Evolutionary conservation across 2,329 filamentous ascomycete genomes (phyloP).

Genomic region (Aspergillus hortae): DNA sequence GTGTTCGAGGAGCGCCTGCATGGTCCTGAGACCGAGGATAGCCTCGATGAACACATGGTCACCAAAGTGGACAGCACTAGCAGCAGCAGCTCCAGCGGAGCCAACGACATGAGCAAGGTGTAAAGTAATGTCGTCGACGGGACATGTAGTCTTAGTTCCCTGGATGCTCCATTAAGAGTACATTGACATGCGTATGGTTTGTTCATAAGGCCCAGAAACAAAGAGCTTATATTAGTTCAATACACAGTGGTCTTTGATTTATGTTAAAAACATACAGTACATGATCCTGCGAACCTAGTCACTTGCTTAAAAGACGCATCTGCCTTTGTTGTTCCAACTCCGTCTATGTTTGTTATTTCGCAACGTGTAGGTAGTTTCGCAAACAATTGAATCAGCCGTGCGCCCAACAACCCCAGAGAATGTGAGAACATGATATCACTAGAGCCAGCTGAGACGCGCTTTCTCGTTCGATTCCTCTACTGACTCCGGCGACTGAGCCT

Average conservation of each 20-base stretch:
- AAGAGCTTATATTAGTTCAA: too few species aligned
- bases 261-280: too few species aligned
- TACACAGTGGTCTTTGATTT: too few species aligned
- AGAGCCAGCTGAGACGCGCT: slow-evolving; percentile 17
- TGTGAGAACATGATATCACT: not conserved
- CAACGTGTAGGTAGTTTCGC: too few species aligned
- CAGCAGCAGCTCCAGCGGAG: slow-evolving; percentile 30
- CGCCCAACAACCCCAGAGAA: not conserved
- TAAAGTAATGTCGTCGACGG: not conserved
- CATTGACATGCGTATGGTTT: not conserved
- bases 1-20: slow-evolving; percentile 87
- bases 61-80: slow-evolving; percentile 43
- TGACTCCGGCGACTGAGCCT: not conserved
- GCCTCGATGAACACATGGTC: slow-evolving; percentile 11
- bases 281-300: too few species aligned
- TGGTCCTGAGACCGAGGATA: slow-evolving; percentile 56
- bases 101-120: slow-evolving; percentile 18
- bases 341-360: too few species aligned
- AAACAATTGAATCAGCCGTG: too few species aligned
- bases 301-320: too few species aligned
- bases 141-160: not conserved
- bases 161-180: not conserved
- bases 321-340: too few species aligned
- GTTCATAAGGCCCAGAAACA: too few species aligned
- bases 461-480: slow-evolving; percentile 1